Evolutionary conservation across 2,329 filamentous ascomycete species (phyloP).

Genomic region (Achaetomium macrosporum): DNA sequence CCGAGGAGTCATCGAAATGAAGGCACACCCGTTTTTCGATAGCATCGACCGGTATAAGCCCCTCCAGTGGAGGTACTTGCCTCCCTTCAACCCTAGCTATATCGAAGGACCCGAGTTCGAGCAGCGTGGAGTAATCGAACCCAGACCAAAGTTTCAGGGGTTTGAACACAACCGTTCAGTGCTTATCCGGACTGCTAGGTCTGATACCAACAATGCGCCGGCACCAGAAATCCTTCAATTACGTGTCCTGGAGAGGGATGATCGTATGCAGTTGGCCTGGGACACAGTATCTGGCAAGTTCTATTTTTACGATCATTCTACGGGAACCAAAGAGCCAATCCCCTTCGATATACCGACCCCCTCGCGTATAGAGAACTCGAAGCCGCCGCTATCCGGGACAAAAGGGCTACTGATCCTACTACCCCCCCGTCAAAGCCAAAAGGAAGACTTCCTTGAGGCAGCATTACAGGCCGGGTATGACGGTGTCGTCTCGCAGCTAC

Average conservation of each 20-base stretch:
- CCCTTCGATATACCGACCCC: too few species aligned
- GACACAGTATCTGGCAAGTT: too few species aligned
- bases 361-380: too few species aligned
- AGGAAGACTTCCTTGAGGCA: background rate
- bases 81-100: background rate
- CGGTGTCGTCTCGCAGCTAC: background rate
- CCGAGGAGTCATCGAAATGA: background rate
- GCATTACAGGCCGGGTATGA: background rate
- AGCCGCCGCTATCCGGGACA: too few species aligned
- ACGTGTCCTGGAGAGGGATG: too few species aligned
- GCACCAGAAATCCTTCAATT: too few species aligned
- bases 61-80: background rate
- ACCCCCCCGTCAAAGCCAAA: background rate
- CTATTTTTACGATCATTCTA: too few species aligned
- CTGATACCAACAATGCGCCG: too few species aligned
- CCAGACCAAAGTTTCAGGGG: background rate
- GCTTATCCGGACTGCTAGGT: background rate
- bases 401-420: too few species aligned
- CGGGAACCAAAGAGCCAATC: too few species aligned
- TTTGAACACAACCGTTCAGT: background rate
- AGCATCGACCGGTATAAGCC: background rate
- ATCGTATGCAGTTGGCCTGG: too few species aligned
- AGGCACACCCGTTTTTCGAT: background rate
- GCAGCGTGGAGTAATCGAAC: background rate
- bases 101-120: too few species aligned